Evolutionary conservation across 495 filamentous ascomycete species (phyloP).

Genomic region (Xylaria grammica): DNA sequence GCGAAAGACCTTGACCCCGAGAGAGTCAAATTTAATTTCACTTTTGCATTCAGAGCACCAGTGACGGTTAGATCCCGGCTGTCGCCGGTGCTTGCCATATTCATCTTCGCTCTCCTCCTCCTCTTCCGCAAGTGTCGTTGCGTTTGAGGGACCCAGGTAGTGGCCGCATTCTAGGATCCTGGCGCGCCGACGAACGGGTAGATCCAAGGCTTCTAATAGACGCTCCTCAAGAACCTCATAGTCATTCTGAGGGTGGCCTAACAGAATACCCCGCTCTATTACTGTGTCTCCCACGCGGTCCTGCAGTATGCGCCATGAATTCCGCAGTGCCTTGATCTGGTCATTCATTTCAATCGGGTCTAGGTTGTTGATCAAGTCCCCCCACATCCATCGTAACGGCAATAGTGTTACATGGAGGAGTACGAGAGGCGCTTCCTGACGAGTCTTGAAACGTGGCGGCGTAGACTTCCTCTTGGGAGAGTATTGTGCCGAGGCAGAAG

Average conservation of each 20-base stretch:
- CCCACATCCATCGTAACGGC: constrained; percentile 71
- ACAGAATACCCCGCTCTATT: constrained; percentile 80
- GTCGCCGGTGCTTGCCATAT: constrained; percentile 39
- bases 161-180: constrained; percentile 82
- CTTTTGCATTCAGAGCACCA: constrained; percentile 66
- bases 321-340: constrained; percentile 61
- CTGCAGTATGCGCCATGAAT: constrained; percentile 75
- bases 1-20: constrained; percentile 69
- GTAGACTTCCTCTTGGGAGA: constrained; percentile 66
- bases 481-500: constrained; percentile 51
- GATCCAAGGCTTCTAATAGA: constrained; percentile 83
- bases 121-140: constrained; percentile 47
- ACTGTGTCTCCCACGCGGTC: constrained; percentile 79
- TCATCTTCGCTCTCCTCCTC: constrained; percentile 56
- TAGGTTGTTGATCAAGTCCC: constrained; percentile 56
- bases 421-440: constrained; percentile 70
- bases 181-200: constrained; percentile 65
- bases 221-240: constrained; percentile 93
- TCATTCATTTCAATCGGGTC: constrained; percentile 55
- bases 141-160: constrained; percentile 57
- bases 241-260: constrained; percentile 87
- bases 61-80: constrained; percentile 46
- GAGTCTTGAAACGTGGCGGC: constrained; percentile 52
- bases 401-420: constrained; percentile 87
- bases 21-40: constrained; percentile 55